Percentiles rank a stretch among this genome's conserved stretches.
Conservation (phyloP, 805 yeast species). For the Candida odintsovae region DNA sequence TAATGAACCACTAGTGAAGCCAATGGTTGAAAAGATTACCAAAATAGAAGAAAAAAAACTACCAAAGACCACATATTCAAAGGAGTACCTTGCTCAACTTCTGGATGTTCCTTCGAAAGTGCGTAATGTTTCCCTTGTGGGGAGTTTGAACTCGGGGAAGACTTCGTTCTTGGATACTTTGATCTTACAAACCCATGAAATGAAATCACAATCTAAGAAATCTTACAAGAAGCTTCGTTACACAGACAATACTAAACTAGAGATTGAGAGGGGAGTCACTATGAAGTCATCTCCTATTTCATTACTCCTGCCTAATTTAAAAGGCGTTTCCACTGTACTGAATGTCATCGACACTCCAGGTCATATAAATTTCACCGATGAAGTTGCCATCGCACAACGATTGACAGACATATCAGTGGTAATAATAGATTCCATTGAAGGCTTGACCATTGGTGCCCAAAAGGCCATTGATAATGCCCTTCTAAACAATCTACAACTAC, state of each 20-base stretch:
- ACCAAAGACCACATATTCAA: slow-evolving; percentile 57
- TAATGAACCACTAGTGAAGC: slow-evolving; percentile 61
- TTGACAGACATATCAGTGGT: slow-evolving; percentile 62
- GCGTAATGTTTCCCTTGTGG: slow-evolving; percentile 74
- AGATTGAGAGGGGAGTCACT: slow-evolving; percentile 64
- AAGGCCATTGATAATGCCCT: slow-evolving; percentile 47
- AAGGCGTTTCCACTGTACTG: slow-evolving; percentile 48
- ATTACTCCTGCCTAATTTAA: slow-evolving; percentile 47
- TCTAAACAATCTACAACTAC: slow-evolving; percentile 43
- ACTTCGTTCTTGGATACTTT: slow-evolving; percentile 70
- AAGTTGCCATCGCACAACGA: slow-evolving; percentile 49
- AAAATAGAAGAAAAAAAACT: slow-evolving; percentile 45
- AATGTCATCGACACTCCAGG: slow-evolving; percentile 90
- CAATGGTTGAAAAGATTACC: slow-evolving; percentile 36
- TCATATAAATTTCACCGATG: slow-evolving; percentile 79
- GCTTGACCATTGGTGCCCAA: slow-evolving; percentile 56
- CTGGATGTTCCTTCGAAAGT: slow-evolving; percentile 54
- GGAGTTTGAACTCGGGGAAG: slow-evolving; percentile 81
- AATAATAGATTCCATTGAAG: slow-evolving; percentile 84
- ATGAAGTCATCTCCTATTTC: slow-evolving; percentile 60
- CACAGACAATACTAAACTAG: slow-evolving; percentile 68
- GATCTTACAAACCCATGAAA: slow-evolving; percentile 57
- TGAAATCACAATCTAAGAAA: slow-evolving; percentile 47
- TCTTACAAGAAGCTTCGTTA: slow-evolving; percentile 62
- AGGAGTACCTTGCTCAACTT: slow-evolving; percentile 52